A percentile compares a stretch with the other conserved stretches of the same genome.
These are phyloP conservation scores for Salisapilia sapeloensis DNA, from an alignment of 352 stramenopile genomes.

Conservation along the genomic window DNA sequence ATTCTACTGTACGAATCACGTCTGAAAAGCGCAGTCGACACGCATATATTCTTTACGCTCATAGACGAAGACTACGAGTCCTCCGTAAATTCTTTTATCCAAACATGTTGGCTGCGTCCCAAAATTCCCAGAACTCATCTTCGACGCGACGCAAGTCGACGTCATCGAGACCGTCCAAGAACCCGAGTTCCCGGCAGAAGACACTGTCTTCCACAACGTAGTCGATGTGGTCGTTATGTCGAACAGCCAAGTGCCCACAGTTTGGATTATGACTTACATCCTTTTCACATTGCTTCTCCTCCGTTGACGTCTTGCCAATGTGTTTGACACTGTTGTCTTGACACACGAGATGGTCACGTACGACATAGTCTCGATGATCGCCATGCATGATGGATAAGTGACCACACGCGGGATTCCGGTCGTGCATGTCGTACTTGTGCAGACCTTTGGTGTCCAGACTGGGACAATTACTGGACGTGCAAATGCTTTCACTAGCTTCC, in stretches of 20 bases:
- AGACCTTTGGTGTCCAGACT: conserved; percentile 13
- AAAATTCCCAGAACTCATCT: conserved; percentile 76
- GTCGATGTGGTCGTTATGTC: conserved; percentile 66
- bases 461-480: too few relatives aligned
- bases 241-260: conserved; percentile 52
- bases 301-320: conserved; percentile 12
- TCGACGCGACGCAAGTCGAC: conserved; percentile 34
- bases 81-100: too few relatives aligned
- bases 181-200: conserved; percentile 45
- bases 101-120: conserved; percentile 16
- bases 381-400: conserved; percentile 65
- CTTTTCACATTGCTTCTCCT: conserved; percentile 5
- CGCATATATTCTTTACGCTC: too few relatives aligned
- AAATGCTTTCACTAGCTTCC: too few relatives aligned
- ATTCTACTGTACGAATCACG: too few relatives aligned
- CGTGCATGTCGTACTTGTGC: conserved; percentile 34
- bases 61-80: too few relatives aligned
- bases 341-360: conserved; percentile 69
- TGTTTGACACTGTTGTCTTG: conserved; percentile 40
- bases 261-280: conserved; percentile 38
- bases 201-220: conserved; percentile 72
- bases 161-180: conserved; percentile 28
- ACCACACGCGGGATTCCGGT: conserved; percentile 29
- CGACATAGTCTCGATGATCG: conserved; percentile 65
- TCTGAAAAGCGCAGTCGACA: too few relatives aligned